Base-by-base conservation (phyloP, 2,329 filamentous ascomycete species). In the Xylariaceae sp. region DNA sequence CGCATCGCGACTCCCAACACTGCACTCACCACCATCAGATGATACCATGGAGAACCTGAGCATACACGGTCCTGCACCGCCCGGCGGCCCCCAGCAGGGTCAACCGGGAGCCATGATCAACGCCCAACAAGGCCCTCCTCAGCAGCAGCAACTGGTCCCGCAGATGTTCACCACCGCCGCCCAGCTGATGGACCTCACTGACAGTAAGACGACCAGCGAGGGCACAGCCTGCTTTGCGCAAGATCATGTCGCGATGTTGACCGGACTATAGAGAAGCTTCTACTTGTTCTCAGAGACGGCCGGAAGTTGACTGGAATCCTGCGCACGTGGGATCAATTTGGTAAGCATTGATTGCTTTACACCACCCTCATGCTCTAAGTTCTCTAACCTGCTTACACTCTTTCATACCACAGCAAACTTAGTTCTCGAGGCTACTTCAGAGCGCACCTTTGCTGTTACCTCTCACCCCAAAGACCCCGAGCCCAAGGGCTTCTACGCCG, bases 81-180 rank as follows among this genome's bases (percentile, higher is more conserved):
- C 69, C 51, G 71, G 69, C 58, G 70, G 68, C 53, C 63, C 66
- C 57, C 58, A 61, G 45, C 54, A 64, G 33, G 54, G 49, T 58
- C 58, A 61, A 45, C 53, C 65, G 33, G 54, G 49, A 28, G 54
- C 17, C 45, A 42, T 48, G 9, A 52, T 55, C 45, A 57, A 45
- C 48, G 4, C 46, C 45, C 47, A 42, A 11, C 47, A 53, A 11
- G 45, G 45, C 5, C 63, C 64, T 31, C 80, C 83, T 45, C 71
- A 75, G 50, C 75, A 77, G 44, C 73, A 78, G 58, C 88, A 90
- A 72, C 76, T 93, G 38, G 89, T 89, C 13, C 92, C 92, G 54
- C 93, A 99, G 77, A 97, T 97, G 88, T 99, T 99, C 75, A 96
- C 94, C 16, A 99, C 94, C 31, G 94, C 94, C 31, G 92, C 94